These are phyloP conservation scores for Mortierella sp. DNA, from an alignment of 371 early-diverging fungal genomes.

Conservation along the genomic window DNA sequence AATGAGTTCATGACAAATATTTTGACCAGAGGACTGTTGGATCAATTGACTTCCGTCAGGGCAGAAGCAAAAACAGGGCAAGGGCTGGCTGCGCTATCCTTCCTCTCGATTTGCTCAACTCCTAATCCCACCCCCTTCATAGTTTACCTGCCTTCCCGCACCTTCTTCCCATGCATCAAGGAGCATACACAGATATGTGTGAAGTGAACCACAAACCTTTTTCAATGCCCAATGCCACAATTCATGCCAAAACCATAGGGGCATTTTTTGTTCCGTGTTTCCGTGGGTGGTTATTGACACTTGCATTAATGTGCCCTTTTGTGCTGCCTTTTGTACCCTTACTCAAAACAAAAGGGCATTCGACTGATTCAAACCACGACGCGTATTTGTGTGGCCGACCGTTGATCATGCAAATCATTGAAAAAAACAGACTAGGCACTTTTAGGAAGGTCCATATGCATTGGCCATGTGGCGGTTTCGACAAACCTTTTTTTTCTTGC, in stretches of 20 bases:
- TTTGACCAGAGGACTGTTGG: background rate
- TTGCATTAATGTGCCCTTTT: too few species aligned
- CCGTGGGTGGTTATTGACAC: background rate
- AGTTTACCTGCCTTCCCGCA: background rate
- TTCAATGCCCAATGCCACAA: too few species aligned
- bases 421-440: slow-evolving; percentile 6
- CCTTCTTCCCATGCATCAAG: background rate
- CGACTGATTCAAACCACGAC: background rate
- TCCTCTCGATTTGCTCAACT: background rate
- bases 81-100: background rate
- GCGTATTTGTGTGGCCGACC: background rate
- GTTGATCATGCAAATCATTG: background rate
- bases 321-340: too few species aligned
- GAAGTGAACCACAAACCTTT: too few species aligned
- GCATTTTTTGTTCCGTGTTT: background rate
- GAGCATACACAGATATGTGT: too few species aligned
- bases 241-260: too few species aligned
- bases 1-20: too few species aligned
- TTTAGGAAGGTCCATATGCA: slow-evolving; percentile 2
- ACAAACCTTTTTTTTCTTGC: background rate
- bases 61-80: background rate
- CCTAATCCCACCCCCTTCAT: too few species aligned
- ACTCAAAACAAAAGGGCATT: too few species aligned
- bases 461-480: background rate
- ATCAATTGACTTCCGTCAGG: slow-evolving; percentile 6